These are phyloP conservation scores for Penicillium janthinellum DNA, from an alignment of 2,329 filamentous ascomycete species.

Conservation along the genomic window DNA sequence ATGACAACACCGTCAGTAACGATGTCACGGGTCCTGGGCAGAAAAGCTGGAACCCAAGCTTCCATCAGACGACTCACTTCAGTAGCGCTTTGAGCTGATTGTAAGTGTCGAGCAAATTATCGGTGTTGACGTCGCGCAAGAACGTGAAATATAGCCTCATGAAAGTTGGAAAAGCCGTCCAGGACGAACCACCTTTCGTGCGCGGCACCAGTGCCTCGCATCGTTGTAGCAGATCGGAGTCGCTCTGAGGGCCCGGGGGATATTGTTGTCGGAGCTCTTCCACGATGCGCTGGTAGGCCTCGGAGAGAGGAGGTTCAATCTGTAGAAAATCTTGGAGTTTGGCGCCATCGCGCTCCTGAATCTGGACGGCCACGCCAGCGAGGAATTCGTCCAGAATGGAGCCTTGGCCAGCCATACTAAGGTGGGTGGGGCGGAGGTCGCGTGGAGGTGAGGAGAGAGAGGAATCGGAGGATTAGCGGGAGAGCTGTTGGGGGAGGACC, in stretches of 20 bases:
- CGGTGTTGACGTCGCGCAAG: slow-evolving; percentile 76
- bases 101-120: slow-evolving; percentile 74
- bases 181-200: slow-evolving; percentile 66
- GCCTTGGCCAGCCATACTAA: slow-evolving; percentile 48
- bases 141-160: slow-evolving; percentile 80
- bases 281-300: slow-evolving; percentile 68
- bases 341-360: slow-evolving; percentile 65
- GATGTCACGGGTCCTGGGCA: background rate
- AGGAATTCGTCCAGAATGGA: slow-evolving; percentile 70
- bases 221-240: slow-evolving; percentile 59
- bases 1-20: background rate
- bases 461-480: background rate
- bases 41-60: background rate
- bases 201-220: slow-evolving; percentile 67
- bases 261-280: slow-evolving; percentile 66
- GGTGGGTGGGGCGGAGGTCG: background rate
- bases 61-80: slow-evolving; percentile 58
- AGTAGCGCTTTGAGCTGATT: slow-evolving; percentile 72
- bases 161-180: slow-evolving; percentile 77
- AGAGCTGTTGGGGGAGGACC: background rate
- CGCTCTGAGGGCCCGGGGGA: slow-evolving; percentile 49
- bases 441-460: background rate
- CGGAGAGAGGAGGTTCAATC: slow-evolving; percentile 70
- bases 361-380: slow-evolving; percentile 61
- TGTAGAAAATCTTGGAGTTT: slow-evolving; percentile 70